These are phyloP conservation scores for Acanthamoeba quina DNA, from an alignment of 208 protist species.

Conservation along the genomic window DNA sequence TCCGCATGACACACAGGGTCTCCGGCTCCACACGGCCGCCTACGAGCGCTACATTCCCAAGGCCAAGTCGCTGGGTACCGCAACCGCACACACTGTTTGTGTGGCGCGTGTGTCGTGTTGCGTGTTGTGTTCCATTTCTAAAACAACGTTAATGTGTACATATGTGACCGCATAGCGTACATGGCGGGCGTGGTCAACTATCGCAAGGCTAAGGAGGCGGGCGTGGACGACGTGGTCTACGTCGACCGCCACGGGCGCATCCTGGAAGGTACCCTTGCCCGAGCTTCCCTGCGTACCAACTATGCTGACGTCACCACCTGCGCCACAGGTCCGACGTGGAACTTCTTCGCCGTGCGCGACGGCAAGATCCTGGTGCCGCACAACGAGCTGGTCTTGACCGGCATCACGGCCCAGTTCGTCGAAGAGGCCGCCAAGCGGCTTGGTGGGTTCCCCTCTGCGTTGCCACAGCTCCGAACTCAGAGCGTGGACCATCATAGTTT, in stretches of 20 bases:
- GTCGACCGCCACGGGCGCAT: neutral
- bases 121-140: no score
- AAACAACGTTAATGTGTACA: neutral
- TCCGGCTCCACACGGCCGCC: neutral
- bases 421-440: neutral
- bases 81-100: neutral
- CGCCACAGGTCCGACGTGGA: constrained; percentile 16
- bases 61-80: constrained; percentile 10
- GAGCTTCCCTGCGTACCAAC: neutral
- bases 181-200: neutral
- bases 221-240: neutral
- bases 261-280: neutral
- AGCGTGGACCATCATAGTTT: no score
- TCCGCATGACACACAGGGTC: neutral
- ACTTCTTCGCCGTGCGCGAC: constrained; percentile 7
- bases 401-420: constrained; percentile 35
- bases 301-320: neutral
- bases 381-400: neutral
- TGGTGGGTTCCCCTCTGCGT: no score
- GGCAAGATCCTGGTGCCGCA: constrained; percentile 1
- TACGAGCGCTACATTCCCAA: constrained; percentile 46
- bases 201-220: neutral
- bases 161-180: neutral
- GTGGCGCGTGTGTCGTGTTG: no score
- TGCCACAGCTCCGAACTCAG: neutral